A percentile compares a stretch with the other conserved stretches of the same genome.
Conservation (phyloP, 106 monocot genomes). For the Phalaenopsis aphrodite region DNA sequence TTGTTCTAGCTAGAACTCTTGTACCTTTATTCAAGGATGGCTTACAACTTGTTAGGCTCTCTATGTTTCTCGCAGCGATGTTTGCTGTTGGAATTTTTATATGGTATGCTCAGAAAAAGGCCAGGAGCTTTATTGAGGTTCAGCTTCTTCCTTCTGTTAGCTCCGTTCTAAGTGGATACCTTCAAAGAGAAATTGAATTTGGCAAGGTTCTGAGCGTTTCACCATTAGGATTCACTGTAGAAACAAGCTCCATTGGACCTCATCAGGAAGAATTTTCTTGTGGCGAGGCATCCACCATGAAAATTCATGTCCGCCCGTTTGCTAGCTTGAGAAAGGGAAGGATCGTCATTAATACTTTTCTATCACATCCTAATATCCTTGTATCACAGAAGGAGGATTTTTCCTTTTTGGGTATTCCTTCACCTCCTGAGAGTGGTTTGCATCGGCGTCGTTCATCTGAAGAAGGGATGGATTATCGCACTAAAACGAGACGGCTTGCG, state of each 20-base stretch:
- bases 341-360: conserved; percentile 84
- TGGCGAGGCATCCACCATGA: conserved; percentile 65
- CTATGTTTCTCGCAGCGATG: conserved; percentile 62
- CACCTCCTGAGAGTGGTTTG: conserved; percentile 40
- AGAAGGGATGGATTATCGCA: conserved; percentile 92
- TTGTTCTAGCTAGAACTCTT: conserved; percentile 30
- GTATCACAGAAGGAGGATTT: conserved; percentile 89
- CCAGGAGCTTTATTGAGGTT: conserved; percentile 51
- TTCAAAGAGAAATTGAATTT: conserved; percentile 77
- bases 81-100: conserved; percentile 60
- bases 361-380: conserved; percentile 60
- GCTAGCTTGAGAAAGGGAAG: conserved; percentile 85
- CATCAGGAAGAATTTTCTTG: conserved; percentile 87
- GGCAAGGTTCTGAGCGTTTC: conserved; percentile 76
- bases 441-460: conserved; percentile 44
- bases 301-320: conserved; percentile 74
- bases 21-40: conserved; percentile 74
- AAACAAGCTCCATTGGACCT: conserved; percentile 84
- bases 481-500: conserved; percentile 67
- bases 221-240: conserved; percentile 77
- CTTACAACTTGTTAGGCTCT: conserved; percentile 63
- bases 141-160: conserved; percentile 74
- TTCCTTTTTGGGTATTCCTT: conserved; percentile 90
- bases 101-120: conserved; percentile 75
- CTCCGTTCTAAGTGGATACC: conserved; percentile 63